Evolutionary conservation across 345 rosid species (phyloP).

Genomic region (Melaleuca quinquenervia): DNA sequence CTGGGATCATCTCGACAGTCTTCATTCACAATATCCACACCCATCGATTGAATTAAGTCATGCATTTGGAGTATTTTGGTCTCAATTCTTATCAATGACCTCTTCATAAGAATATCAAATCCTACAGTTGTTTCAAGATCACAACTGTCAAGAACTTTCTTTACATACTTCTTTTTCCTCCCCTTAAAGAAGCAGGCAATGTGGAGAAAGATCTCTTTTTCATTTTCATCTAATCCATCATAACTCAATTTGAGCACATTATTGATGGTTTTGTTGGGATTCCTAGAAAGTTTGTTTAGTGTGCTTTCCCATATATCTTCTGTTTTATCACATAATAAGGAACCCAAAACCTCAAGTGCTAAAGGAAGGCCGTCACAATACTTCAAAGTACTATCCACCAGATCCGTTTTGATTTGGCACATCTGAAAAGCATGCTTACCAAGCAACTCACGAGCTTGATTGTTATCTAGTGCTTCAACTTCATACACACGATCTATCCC

Average conservation of each 20-base stretch:
- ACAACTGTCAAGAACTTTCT: not conserved
- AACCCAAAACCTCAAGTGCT: not conserved
- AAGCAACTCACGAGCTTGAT: not conserved
- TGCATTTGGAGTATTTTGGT: not conserved
- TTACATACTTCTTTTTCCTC: accelerated
- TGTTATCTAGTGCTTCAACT: not conserved
- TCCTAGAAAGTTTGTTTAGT: not conserved
- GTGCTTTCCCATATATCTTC: not conserved
- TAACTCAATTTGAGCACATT: not conserved
- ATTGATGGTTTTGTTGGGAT: not conserved
- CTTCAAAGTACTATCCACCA: not conserved
- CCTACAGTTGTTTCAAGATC: not conserved
- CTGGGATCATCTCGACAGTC: not conserved
- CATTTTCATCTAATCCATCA: not conserved
- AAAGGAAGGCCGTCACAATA: not conserved
- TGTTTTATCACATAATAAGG: not conserved
- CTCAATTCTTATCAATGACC: not conserved
- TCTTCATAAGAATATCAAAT: not conserved
- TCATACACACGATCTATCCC: not conserved
- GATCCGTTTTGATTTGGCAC: not conserved
- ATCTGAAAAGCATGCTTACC: not conserved
- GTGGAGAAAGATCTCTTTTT: not conserved
- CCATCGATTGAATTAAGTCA: not conserved
- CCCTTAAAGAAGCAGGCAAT: not conserved
- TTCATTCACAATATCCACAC: not conserved